Conservation (phyloP, 805 yeast species). For the Suhomyces sp. region DNA sequence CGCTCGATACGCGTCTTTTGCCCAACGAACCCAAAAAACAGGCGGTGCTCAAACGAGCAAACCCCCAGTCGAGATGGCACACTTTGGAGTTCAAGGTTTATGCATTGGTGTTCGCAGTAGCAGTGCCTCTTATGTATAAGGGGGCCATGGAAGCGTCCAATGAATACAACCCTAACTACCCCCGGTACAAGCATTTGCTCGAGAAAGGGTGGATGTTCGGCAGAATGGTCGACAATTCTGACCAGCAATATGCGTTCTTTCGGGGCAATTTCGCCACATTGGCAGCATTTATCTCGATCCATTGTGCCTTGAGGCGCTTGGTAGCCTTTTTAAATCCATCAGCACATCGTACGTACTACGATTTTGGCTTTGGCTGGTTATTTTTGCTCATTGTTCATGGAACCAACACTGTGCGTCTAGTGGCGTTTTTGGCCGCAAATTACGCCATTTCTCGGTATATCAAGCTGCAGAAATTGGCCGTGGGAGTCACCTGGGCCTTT, state of each 20-base stretch:
- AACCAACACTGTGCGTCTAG: slow-evolving; percentile 59
- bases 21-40: slow-evolving; percentile 36
- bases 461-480: slow-evolving; percentile 37
- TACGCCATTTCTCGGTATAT: slow-evolving; percentile 46
- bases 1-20: slow-evolving; percentile 50
- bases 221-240: slow-evolving; percentile 88
- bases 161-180: slow-evolving; percentile 71
- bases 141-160: slow-evolving; percentile 81
- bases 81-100: slow-evolving; percentile 76
- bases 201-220: slow-evolving; percentile 89
- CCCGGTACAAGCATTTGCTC: slow-evolving; percentile 56
- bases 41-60: slow-evolving; percentile 28
- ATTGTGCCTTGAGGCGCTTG: slow-evolving; percentile 48
- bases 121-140: slow-evolving; percentile 78
- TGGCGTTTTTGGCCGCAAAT: slow-evolving; percentile 54
- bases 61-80: slow-evolving; percentile 61
- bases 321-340: slow-evolving; percentile 17
- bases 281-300: slow-evolving; percentile 51
- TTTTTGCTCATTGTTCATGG: slow-evolving; percentile 81
- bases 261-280: slow-evolving; percentile 74
- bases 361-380: slow-evolving; percentile 64
- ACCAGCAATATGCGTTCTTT: slow-evolving; percentile 82
- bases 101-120: slow-evolving; percentile 55
- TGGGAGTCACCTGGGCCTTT: slow-evolving; percentile 63
- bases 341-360: slow-evolving; percentile 57